Conservation (phyloP, 192 early-diverging fungal genomes). For the Mortierella antarctica region DNA sequence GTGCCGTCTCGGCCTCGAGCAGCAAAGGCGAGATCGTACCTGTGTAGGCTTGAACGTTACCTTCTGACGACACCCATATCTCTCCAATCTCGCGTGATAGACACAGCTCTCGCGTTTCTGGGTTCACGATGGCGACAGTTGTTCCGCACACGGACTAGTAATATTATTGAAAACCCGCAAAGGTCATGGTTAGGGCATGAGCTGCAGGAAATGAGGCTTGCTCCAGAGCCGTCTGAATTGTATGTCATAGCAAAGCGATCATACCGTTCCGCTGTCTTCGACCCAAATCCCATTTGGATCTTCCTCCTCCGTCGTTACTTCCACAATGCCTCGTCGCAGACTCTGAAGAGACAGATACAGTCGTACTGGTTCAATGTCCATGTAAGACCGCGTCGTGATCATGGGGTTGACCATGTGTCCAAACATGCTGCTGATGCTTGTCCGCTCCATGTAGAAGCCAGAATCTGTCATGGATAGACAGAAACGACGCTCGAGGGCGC, state of each 20-base stretch:
- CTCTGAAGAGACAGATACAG: slow-evolving; percentile 71
- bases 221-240: neutral
- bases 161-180: neutral
- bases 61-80: slow-evolving; percentile 82
- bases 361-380: slow-evolving; percentile 74
- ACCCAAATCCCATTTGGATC: slow-evolving; percentile 62
- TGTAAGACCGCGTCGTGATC: slow-evolving; percentile 80
- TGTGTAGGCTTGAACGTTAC: slow-evolving; percentile 58
- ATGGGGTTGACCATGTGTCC: slow-evolving; percentile 78
- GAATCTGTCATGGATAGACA: neutral
- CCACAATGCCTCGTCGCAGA: slow-evolving; percentile 71
- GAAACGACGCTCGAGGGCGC: slow-evolving; percentile 63
- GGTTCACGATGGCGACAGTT: slow-evolving; percentile 85
- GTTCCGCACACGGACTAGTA: slow-evolving; percentile 56
- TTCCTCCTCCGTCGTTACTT: slow-evolving; percentile 58
- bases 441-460: neutral
- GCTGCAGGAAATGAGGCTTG: too few relatives aligned
- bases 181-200: neutral
- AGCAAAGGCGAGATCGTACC: slow-evolving; percentile 22
- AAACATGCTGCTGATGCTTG: slow-evolving; percentile 59
- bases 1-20: slow-evolving; percentile 17
- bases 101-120: slow-evolving; percentile 71
- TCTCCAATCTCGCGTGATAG: slow-evolving; percentile 77
- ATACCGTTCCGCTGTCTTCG: slow-evolving; percentile 74
- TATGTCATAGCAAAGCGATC: neutral